Evolutionary conservation across 345 rosid genomes (phyloP).

Genomic region (Populus euphratica): DNA sequence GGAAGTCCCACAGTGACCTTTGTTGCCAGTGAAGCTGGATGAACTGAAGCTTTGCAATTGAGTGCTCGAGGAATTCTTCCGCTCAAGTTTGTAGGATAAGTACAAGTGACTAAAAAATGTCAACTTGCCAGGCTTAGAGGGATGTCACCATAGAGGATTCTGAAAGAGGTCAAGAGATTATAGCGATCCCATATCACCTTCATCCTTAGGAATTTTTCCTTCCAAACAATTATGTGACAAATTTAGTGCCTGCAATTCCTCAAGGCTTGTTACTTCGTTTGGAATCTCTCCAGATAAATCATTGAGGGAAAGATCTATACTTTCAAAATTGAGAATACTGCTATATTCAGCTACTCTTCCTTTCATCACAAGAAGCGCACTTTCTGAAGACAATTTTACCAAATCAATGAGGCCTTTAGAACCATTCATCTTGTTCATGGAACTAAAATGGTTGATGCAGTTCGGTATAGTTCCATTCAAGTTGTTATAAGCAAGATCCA

Average conservation of each 20-base stretch:
- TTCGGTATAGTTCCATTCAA: slow-evolving; percentile 6
- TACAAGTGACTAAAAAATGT: slow-evolving; percentile 1
- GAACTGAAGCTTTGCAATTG: not conserved
- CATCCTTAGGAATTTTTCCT: slow-evolving; percentile 14
- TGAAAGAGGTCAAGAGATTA: slow-evolving; percentile 21
- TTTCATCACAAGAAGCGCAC: not conserved
- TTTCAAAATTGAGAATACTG: slow-evolving; percentile 13
- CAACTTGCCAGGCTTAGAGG: slow-evolving; percentile 16
- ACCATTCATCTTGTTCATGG: not conserved
- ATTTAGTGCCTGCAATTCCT: slow-evolving; percentile 20
- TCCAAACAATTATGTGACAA: slow-evolving; percentile 14
- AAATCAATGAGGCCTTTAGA: not conserved
- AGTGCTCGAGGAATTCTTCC: slow-evolving; percentile 19
- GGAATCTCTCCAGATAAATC: slow-evolving; percentile 14
- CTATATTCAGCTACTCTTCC: not conserved
- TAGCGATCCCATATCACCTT: slow-evolving; percentile 18
- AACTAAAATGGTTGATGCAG: not conserved
- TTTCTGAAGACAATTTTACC: not conserved
- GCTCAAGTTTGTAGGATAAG: not conserved
- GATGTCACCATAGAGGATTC: slow-evolving; percentile 21
- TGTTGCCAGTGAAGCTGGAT: not conserved
- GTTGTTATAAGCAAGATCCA: slow-evolving; percentile 16
- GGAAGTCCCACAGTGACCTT: not conserved
- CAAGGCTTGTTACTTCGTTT: slow-evolving; percentile 10
- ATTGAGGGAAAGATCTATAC: slow-evolving; percentile 24